Evolutionary conservation across 805 yeast genomes (phyloP).

Genomic region (Monosporozyma solicola): DNA sequence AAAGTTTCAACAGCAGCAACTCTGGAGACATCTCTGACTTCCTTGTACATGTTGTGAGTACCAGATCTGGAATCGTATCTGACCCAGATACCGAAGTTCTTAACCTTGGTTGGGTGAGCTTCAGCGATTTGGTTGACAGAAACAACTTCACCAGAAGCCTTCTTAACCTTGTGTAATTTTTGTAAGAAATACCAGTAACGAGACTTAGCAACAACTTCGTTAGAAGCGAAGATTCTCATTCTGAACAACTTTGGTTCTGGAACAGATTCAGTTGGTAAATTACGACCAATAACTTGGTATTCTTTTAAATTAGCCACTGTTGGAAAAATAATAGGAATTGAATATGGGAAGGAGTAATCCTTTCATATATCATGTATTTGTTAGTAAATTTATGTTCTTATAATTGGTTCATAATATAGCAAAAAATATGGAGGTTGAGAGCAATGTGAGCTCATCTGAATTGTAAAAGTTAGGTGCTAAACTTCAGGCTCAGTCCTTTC

Average conservation of each 20-base stretch:
- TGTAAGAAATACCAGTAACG: conserved; percentile 99
- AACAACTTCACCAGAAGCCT: conserved; percentile 98
- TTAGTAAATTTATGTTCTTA: background rate
- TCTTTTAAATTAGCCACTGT: conserved; percentile 94
- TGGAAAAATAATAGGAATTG: background rate
- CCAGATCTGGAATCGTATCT: conserved; percentile 99
- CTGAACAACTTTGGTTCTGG: conserved; percentile 99
- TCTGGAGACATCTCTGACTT: conserved; percentile 99
- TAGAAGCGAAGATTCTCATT: conserved; percentile 99
- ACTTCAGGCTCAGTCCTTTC: background rate
- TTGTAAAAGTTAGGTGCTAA: too few relatives aligned
- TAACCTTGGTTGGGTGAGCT: conserved; percentile 97
- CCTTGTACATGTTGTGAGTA: conserved; percentile 99
- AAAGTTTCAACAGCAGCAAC: conserved; percentile 96
- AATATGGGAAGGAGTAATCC: conserved; percentile 2
- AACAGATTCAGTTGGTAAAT: conserved; percentile 96
- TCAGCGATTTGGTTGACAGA: conserved; percentile 86
- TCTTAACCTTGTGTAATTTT: conserved; percentile 98
- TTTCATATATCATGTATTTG: background rate
- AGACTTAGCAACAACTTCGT: conserved; percentile 98
- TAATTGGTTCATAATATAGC: background rate
- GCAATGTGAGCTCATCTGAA: background rate
- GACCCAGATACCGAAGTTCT: conserved; percentile 99
- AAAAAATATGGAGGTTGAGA: background rate
- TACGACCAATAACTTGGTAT: conserved; percentile 99